A percentile compares a stretch with the other conserved stretches of the same genome.
phyloP scores from a whole-genome alignment of 208 protist species.

The Paratrypanosoma confusum region DNA sequence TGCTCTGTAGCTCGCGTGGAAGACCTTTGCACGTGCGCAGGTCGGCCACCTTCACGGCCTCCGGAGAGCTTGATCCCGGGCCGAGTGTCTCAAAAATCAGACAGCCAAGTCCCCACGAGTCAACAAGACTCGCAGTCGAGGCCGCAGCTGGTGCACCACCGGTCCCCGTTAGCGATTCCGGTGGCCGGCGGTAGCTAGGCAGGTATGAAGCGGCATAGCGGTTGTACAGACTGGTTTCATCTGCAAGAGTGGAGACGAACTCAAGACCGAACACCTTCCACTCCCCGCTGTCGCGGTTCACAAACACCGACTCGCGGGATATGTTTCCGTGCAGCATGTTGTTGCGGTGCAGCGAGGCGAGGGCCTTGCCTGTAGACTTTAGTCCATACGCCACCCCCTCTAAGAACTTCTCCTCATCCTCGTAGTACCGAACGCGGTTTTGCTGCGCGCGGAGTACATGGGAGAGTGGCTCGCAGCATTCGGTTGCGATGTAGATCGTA shows the following conservation, averaged over 20 bases:
- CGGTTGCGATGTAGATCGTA: constrained; percentile 74
- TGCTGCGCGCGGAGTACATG: constrained; percentile 11
- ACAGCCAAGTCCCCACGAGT: constrained; percentile 71
- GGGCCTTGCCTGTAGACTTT: constrained; percentile 25
- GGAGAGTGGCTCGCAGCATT: constrained; percentile 48
- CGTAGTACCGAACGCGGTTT: constrained; percentile 6
- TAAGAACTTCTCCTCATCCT: constrained; percentile 12
- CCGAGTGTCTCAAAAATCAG: constrained; percentile 64
- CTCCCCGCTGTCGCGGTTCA: constrained; percentile 35
- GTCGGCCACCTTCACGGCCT: constrained; percentile 10
- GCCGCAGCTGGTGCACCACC: background rate
- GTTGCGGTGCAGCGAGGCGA: constrained; percentile 61
- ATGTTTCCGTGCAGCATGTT: constrained; percentile 76
- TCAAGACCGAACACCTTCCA: constrained; percentile 81
- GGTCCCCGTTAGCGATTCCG: constrained; percentile 9
- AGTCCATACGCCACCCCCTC: constrained; percentile 56
- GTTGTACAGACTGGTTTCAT: constrained; percentile 11
- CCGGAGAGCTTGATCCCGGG: background rate
- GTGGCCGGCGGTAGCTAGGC: constrained; percentile 25
- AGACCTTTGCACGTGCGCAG: constrained; percentile 19
- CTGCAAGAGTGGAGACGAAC: constrained; percentile 23
- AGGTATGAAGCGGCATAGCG: constrained; percentile 11
- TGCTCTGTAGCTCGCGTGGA: constrained; percentile 33
- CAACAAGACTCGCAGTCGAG: constrained; percentile 19
- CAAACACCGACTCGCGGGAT: constrained; percentile 48